Evolutionary conservation across 1,284 basidiomycete species (phyloP).

Genomic region (Microbotryomycetes sp.): DNA sequence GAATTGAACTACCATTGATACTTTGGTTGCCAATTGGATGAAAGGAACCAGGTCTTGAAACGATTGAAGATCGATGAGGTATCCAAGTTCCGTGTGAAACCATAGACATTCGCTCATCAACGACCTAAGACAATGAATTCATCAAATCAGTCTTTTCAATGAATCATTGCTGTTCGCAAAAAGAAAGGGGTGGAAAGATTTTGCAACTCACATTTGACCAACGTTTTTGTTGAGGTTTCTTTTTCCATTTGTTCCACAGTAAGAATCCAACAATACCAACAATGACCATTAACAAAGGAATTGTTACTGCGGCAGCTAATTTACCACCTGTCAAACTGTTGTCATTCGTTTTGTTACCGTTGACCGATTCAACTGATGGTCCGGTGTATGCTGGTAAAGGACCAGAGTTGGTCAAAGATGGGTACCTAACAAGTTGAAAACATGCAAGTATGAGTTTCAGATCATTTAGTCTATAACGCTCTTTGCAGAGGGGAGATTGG

Average conservation of each 20-base stretch:
- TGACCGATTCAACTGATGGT: constrained; percentile 28
- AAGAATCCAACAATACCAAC: constrained; percentile 15
- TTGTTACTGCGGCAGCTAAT: constrained; percentile 25
- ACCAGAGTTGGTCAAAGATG: constrained; percentile 18
- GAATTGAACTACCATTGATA: constrained; percentile 15
- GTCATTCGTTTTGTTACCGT: constrained; percentile 5
- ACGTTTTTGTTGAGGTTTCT: constrained; percentile 23
- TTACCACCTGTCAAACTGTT: constrained; percentile 13
- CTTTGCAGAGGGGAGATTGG: too few species aligned
- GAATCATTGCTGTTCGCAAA: neutral
- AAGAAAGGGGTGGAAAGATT: too few species aligned
- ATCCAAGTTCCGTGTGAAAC: constrained; percentile 33
- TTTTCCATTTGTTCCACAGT: constrained; percentile 16
- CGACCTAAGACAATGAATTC: constrained; percentile 11
- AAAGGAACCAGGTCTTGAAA: constrained; percentile 14
- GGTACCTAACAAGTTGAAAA: constrained; percentile 15
- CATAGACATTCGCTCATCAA: constrained; percentile 35
- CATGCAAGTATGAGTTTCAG: neutral
- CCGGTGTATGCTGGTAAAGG: constrained; percentile 9
- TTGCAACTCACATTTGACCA: constrained; percentile 22
- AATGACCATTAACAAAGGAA: constrained; percentile 22
- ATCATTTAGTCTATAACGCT: neutral
- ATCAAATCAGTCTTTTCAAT: neutral
- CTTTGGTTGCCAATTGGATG: neutral
- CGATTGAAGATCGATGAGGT: constrained; percentile 24